These are phyloP conservation scores for Trametes pubescens DNA, from an alignment of 1,284 basidiomycete species.

Conservation along the genomic window DNA sequence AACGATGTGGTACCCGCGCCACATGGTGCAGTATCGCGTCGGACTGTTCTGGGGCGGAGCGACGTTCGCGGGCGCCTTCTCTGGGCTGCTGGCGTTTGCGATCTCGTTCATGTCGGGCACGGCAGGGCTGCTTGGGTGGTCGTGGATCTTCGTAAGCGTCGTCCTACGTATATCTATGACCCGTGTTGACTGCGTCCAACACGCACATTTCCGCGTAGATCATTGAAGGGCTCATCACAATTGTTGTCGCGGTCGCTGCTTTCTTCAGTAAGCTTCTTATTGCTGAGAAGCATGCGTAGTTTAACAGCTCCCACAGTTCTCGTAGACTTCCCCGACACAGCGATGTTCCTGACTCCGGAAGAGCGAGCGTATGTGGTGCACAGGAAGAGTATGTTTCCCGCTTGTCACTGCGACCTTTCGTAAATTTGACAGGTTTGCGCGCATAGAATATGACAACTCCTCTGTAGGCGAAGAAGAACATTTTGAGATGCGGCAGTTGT, in stretches of 20 bases:
- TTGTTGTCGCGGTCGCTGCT: constrained; percentile 56
- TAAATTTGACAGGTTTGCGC: background rate
- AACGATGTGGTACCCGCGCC: constrained; percentile 43
- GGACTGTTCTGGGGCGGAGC: constrained; percentile 46
- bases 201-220: constrained; percentile 46
- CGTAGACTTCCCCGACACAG: constrained; percentile 65
- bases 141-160: constrained; percentile 53
- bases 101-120: constrained; percentile 52
- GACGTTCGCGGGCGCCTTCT: constrained; percentile 44
- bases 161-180: background rate
- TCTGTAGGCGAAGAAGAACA: constrained; percentile 72
- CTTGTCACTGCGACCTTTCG: background rate
- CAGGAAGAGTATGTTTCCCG: constrained; percentile 67
- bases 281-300: too few relatives aligned
- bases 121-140: constrained; percentile 49
- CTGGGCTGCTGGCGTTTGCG: constrained; percentile 48
- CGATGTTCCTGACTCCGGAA: constrained; percentile 63
- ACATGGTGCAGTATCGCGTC: constrained; percentile 42
- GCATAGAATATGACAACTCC: constrained; percentile 65
- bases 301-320: constrained; percentile 46
- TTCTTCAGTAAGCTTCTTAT: constrained; percentile 50
- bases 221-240: constrained; percentile 63
- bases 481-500: constrained; percentile 61
- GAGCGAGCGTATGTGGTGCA: constrained; percentile 64
- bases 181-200: background rate